Percentiles rank a stretch among this genome's conserved stretches.
phyloP scores from a whole-genome alignment of 371 early-diverging fungal species.

The Saksenaea vasiformis region DNA sequence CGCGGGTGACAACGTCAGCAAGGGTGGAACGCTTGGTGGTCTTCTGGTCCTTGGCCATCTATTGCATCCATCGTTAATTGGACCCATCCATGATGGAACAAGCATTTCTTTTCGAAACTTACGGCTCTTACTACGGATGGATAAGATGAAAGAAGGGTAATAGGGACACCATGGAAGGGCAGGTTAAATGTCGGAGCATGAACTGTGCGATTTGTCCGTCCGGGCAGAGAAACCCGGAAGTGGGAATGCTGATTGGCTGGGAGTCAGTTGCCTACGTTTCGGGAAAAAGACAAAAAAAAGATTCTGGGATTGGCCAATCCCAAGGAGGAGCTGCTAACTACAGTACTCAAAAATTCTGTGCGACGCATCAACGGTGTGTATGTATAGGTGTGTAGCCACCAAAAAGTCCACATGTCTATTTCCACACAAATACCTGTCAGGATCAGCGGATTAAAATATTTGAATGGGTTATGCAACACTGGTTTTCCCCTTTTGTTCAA shows the following conservation, averaged over 20 bases:
- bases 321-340: neutral
- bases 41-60: conserved; percentile 60
- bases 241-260: neutral
- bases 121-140: conserved; percentile 4
- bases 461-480: neutral
- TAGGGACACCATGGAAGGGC: neutral
- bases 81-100: neutral
- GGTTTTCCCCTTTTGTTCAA: neutral
- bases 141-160: conserved; percentile 1
- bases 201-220: neutral
- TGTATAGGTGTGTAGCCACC: neutral
- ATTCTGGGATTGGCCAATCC: neutral
- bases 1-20: conserved; percentile 84
- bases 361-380: too few species aligned
- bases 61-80: neutral
- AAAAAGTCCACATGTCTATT: neutral
- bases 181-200: neutral
- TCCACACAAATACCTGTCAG: neutral
- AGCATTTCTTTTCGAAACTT: neutral
- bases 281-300: too few species aligned
- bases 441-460: neutral
- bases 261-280: too few species aligned
- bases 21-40: conserved; percentile 67
- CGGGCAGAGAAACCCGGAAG: neutral
- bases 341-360: neutral